Evolutionary conservation across 768 basidiomycete species (phyloP).

Genomic region (Agrocybe pediades): DNA sequence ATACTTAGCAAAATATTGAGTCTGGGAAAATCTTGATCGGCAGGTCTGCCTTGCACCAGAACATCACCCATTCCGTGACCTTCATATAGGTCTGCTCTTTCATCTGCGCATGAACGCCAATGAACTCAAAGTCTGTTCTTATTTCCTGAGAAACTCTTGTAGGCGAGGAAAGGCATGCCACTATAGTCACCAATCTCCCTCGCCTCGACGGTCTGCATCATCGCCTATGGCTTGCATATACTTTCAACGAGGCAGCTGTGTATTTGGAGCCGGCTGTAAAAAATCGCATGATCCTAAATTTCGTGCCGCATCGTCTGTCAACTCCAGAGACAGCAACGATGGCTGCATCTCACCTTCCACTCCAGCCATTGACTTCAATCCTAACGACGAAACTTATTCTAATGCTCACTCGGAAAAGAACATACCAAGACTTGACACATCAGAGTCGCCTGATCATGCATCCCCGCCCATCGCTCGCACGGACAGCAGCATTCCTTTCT

Average conservation of each 20-base stretch:
- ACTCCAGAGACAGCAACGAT: neutral
- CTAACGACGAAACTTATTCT: neutral
- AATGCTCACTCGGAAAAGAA: neutral
- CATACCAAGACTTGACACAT: neutral
- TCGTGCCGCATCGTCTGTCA: neutral
- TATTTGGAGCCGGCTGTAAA: constrained; percentile 23
- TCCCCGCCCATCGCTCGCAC: neutral
- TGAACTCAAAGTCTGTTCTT: constrained; percentile 11
- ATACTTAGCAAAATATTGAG: too few species aligned
- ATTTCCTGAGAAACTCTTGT: constrained; percentile 16
- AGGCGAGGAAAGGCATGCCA: constrained; percentile 13
- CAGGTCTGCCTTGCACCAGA: too few species aligned
- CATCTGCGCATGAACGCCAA: neutral
- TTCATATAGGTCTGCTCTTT: too few species aligned
- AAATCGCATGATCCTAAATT: neutral
- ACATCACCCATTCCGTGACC: too few species aligned
- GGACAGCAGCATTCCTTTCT: neutral
- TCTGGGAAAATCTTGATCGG: too few species aligned
- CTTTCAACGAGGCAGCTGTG: constrained; percentile 24
- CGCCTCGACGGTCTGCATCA: constrained; percentile 2
- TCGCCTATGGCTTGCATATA: constrained; percentile 17
- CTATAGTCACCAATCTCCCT: constrained; percentile 12
- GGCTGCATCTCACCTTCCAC: neutral
- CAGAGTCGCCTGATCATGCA: neutral
- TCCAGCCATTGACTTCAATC: neutral